Evolutionary conservation across 2,329 filamentous ascomycete genomes (phyloP), one percentile per base, ranked within the genome.

Genomic region (Ophiosphaerella herpotricha): DNA sequence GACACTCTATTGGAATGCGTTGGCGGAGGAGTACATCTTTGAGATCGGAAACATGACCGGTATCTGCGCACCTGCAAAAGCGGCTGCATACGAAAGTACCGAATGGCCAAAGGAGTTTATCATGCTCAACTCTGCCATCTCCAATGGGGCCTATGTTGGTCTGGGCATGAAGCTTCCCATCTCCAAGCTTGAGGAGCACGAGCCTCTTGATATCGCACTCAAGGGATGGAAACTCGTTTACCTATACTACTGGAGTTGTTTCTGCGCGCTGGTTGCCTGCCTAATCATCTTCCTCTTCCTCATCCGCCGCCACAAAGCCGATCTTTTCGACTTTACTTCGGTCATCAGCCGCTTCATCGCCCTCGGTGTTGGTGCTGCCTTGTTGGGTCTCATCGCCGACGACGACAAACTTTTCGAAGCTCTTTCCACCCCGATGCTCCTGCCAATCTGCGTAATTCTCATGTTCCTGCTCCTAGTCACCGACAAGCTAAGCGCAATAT

Each of bases 281-380:
- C 58, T 70, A 14, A 68, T 75, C 43, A 38, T 67, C 35, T 75
- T 76, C 57, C 66, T 74, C 6, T 57, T 74, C 54, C 63, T 77
- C 11, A 75, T 76, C 54, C 67, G 73, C 7, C 60, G 65, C n/a
- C 66, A 73, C 57, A 72, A 69, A 39, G 64, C 66, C 47, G 74
- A 77, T 50, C 44, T 71, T 12, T 76, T 73, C 59, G 74, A 77
- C 55, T 71, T 64, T 48, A 67, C 72, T 13, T 71, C 71, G 18
- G 58, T 75, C 43, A 63, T 70, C 31, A 41, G 63, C 9, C 68
- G 71, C 16, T 50, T 64, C 26, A 42, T 66, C 8, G 60, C 66
- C 2, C 52, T 71, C 1, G 53, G 54, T 4, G 59, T 66, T 13
- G 67, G 73, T 14, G 57, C 46, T 6, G 54, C 59, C 0, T 54